A percentile compares a stretch with the other conserved stretches of the same genome.
Evolutionary conservation across 495 filamentous ascomycete genomes (phyloP).

Genomic region (Cercophora scortea): DNA sequence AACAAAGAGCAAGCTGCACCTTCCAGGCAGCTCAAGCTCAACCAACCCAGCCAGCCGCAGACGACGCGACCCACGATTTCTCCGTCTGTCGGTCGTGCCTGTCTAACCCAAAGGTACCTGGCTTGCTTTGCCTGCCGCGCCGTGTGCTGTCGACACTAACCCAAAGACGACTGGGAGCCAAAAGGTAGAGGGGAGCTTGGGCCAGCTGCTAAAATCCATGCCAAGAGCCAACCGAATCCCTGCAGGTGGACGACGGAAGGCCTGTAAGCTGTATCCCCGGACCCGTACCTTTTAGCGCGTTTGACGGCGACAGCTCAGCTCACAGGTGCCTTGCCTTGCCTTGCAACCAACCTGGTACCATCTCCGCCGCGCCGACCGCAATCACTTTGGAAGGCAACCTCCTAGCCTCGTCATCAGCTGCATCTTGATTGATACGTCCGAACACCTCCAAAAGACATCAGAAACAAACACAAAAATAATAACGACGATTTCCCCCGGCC

Average conservation of each 20-base stretch:
- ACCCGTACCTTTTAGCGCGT: neutral
- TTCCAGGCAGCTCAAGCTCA: neutral
- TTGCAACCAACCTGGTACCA: no score
- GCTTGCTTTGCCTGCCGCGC: neutral
- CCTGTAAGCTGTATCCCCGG: no score
- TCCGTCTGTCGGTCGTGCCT: slow-evolving; percentile 2
- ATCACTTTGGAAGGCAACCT: slow-evolving; percentile 22
- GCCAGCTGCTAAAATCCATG: slow-evolving; percentile 5
- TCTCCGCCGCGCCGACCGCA: neutral
- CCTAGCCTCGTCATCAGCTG: slow-evolving; percentile 34
- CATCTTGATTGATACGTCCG: no score
- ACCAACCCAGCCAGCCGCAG: neutral
- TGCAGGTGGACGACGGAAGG: no score
- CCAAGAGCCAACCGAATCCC: no score
- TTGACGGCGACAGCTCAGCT: neutral
- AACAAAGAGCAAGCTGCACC: neutral
- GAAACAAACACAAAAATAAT: neutral
- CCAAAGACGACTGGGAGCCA: no score
- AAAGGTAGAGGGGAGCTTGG: slow-evolving; percentile 22
- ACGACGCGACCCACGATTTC: slow-evolving; percentile 24
- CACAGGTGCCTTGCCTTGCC: no score
- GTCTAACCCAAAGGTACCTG: slow-evolving; percentile 1
- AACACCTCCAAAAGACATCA: slow-evolving; percentile 2
- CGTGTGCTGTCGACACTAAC: no score
- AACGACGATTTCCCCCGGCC: neutral